Conservation (phyloP, 139 green algal genomes). For the Asterochloris erici region DNA sequence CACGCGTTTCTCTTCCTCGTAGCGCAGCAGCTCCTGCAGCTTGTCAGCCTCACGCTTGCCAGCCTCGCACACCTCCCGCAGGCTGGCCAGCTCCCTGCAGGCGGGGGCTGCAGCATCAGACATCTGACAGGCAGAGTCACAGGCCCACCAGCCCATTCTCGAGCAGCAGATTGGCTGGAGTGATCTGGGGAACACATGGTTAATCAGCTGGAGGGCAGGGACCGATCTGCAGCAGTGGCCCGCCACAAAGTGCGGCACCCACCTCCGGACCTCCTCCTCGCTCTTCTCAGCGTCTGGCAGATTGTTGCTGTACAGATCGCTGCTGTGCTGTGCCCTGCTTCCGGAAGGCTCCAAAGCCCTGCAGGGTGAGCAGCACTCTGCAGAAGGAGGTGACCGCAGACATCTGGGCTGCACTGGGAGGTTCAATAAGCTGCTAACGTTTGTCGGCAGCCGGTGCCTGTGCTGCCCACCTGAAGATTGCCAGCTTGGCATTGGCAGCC, state of each 20-base stretch:
- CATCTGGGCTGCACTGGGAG: too few relatives aligned
- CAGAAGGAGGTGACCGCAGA: too few relatives aligned
- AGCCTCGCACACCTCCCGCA: slow-evolving; percentile 39
- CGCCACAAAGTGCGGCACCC: background rate
- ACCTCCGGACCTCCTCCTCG: slow-evolving; percentile 36
- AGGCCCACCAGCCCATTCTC: background rate
- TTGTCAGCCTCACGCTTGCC: slow-evolving; percentile 49
- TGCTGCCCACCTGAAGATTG: background rate
- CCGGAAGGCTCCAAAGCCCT: background rate
- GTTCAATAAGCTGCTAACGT: too few relatives aligned
- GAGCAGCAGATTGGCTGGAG: background rate
- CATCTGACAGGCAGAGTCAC: background rate
- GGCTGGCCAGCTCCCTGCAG: slow-evolving; percentile 37
- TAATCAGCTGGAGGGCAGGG: background rate
- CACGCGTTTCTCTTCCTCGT: slow-evolving; percentile 9
- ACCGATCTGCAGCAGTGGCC: background rate
- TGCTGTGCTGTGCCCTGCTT: background rate
- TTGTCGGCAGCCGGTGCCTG: background rate
- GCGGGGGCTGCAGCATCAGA: too few relatives aligned
- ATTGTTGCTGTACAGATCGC: background rate
- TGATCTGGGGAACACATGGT: background rate
- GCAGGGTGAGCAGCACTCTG: background rate
- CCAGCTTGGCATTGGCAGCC: slow-evolving; percentile 1
- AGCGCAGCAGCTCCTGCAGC: slow-evolving; percentile 18
- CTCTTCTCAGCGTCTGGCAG: slow-evolving; percentile 37